Conservation (phyloP, 495 filamentous ascomycete genomes). For the Podospora conica region DNA sequence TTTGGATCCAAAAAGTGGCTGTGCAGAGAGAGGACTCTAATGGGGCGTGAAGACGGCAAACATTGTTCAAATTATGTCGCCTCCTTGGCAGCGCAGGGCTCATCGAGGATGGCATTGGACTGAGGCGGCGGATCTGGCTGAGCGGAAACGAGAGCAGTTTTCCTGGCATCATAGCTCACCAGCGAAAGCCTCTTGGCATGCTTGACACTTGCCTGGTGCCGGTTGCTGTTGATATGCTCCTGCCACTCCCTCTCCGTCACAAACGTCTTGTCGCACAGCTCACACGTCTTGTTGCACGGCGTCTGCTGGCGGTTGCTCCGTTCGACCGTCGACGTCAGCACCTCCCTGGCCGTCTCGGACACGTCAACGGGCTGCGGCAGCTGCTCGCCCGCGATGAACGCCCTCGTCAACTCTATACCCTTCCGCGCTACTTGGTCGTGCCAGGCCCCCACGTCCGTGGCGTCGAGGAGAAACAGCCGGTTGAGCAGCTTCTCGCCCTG, state of each 20-base stretch:
- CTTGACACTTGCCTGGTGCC: constrained; percentile 41
- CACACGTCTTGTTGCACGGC: constrained; percentile 57
- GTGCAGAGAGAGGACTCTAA: not conserved
- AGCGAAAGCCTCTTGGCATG: constrained; percentile 22
- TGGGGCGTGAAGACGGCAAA: not conserved
- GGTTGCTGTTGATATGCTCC: constrained; percentile 61
- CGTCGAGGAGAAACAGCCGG: constrained; percentile 69
- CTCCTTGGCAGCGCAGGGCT: not conserved
- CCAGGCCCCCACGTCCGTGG: constrained; percentile 56
- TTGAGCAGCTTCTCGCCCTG: constrained; percentile 42
- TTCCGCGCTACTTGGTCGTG: constrained; percentile 52
- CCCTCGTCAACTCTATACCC: constrained; percentile 53
- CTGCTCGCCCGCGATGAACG: constrained; percentile 50
- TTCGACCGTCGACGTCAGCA: constrained; percentile 49
- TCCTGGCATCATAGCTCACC: constrained; percentile 17
- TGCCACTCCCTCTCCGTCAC: constrained; percentile 69
- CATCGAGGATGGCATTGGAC: not conserved
- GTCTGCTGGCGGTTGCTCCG: constrained; percentile 38
- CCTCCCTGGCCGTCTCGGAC: constrained; percentile 51
- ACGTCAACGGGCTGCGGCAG: constrained; percentile 57
- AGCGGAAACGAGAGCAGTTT: not conserved
- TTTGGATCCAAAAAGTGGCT: not conserved
- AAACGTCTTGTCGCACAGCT: constrained; percentile 63
- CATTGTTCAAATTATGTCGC: not conserved
- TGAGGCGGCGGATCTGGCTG: not conserved